Evolutionary conservation across 129 eudicot species (phyloP).

Genomic region (Pseudognaphalium luteoalbum): DNA sequence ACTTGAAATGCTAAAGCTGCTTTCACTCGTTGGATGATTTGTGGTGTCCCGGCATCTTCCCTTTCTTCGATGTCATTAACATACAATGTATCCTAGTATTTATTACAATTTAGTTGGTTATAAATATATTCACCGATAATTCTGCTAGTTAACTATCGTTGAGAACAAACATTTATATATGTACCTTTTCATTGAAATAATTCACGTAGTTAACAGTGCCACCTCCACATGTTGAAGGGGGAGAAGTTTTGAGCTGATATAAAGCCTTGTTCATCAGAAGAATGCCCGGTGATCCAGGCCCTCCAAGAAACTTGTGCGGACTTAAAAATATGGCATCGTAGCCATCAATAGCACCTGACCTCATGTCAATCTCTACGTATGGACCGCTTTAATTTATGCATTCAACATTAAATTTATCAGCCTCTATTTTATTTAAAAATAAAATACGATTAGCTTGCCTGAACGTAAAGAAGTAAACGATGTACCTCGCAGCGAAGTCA

Average conservation of each 20-base stretch:
- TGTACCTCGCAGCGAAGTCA: conserved; percentile 82
- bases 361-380: conserved; percentile 73
- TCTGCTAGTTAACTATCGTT: neutral
- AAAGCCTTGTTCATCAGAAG: conserved; percentile 65
- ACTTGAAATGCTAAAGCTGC: conserved; percentile 70
- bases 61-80: conserved; percentile 60
- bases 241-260: conserved; percentile 51
- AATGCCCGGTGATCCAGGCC: conserved; percentile 90
- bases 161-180: neutral
- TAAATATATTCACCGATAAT: neutral
- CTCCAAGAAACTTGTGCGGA: conserved; percentile 90
- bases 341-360: conserved; percentile 70
- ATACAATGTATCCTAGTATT: conserved; percentile 60
- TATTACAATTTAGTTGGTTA: neutral
- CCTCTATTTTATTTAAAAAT: neutral
- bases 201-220: conserved; percentile 76
- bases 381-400: conserved; percentile 53
- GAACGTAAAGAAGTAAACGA: neutral
- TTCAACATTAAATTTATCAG: conserved; percentile 11
- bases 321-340: conserved; percentile 79
- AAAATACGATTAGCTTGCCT: too few relatives aligned
- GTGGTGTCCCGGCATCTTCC: conserved; percentile 83
- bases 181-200: conserved; percentile 47
- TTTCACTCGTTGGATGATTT: conserved; percentile 59
- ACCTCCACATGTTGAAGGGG: conserved; percentile 92